These are phyloP conservation scores for Neoboletus magnificus DNA, from an alignment of 768 basidiomycete species.

Conservation along the genomic window DNA sequence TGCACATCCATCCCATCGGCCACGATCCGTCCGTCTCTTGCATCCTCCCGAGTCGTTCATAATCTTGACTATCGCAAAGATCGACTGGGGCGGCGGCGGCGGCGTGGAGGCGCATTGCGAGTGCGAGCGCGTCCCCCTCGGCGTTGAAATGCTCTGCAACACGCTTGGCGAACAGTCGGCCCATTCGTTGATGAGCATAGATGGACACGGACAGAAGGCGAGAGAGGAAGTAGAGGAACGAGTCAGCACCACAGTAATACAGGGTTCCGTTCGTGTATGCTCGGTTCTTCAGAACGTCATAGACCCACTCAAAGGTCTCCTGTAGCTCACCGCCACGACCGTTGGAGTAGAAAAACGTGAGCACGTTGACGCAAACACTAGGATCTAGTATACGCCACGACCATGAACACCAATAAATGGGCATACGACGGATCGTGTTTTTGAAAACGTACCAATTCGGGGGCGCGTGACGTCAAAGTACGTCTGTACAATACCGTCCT, in stretches of 20 bases:
- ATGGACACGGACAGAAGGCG: conserved; percentile 17
- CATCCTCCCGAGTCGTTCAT: conserved; percentile 16
- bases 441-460: conserved; percentile 15
- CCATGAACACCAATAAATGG: background rate
- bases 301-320: conserved; percentile 23
- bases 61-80: conserved; percentile 12
- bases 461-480: conserved; percentile 22
- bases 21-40: conserved; percentile 22
- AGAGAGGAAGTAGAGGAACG: conserved; percentile 23
- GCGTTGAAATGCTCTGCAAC: conserved; percentile 15
- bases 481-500: conserved; percentile 19
- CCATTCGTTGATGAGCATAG: conserved; percentile 13
- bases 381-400: conserved; percentile 4
- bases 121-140: conserved; percentile 18
- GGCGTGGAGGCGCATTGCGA: conserved; percentile 18
- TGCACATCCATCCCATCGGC: conserved; percentile 23
- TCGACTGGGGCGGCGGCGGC: conserved; percentile 8
- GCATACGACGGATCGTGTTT: background rate
- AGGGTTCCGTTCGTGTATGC: conserved; percentile 19
- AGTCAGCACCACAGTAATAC: conserved; percentile 18
- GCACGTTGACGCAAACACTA: conserved; percentile 16
- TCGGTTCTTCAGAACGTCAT: conserved; percentile 20
- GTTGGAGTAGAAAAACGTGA: conserved; percentile 21
- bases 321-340: conserved; percentile 15
- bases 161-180: conserved; percentile 14